Evolutionary conservation across 371 early-diverging fungal species (phyloP), one percentile per base, ranked within the genome.

Genomic region (Modicella reniformis): DNA sequence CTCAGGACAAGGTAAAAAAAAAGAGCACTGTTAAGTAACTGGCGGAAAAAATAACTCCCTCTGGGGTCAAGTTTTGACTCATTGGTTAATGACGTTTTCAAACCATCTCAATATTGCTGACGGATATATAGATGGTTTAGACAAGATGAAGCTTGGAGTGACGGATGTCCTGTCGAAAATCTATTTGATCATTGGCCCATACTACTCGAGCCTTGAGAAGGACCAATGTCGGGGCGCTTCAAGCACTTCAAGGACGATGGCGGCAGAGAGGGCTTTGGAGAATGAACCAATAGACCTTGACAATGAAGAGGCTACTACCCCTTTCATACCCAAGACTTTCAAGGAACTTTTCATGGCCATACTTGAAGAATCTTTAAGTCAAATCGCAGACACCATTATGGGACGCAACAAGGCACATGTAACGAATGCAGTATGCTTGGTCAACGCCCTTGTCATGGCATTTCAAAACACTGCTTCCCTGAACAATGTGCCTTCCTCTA

Each of bases 61-160:
- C 13, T 28, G 29, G 9, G 8, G 53, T 9, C 10, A 4, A 8
- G 29, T 53, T 3, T 26, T 53, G 7, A 4, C 9, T 6, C 29
- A 40, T 40, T 40, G 40, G 15, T 21, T 28, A 53, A 7, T 17
- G 21, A 49, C 8, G 50, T 17, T 17, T 49, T 30, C 17, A 17
- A 19, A 12, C 19, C 19, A 15, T 30, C 15, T 19, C 19, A 19
- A 48, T 17, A 3, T 56, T 47, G 23, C 33, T 50, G 26, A 30
- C 49, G 67, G 21, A 3, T 41, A 19, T 28, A 53, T 33, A 2
- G 28, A 54, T 7, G 67, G 44, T 28, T 33, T 67, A 2, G 59
- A 67, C 48, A 67, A 60, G 48, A 12, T 67, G n/a, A 54, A 67
- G 33, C 60, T 67, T 28, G 67, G 60, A 10, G 61, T 60, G 23